Evolutionary conservation across 768 basidiomycete genomes (phyloP).

Genomic region (Pisolithus albus): DNA sequence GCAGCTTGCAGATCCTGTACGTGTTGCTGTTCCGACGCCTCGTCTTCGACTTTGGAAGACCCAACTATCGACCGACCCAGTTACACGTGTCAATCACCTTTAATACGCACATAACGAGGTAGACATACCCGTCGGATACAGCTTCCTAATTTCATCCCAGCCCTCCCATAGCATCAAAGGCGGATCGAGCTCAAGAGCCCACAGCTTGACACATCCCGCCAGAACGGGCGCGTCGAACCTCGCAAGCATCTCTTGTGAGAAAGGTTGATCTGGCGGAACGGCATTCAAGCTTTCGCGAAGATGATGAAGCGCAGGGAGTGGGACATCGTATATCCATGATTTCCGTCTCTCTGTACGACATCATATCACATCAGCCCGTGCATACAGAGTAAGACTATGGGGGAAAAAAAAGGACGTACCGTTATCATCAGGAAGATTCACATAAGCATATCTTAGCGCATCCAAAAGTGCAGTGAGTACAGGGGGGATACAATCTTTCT

Average conservation of each 20-base stretch:
- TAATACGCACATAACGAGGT: not conserved
- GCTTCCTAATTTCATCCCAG: constrained; percentile 83
- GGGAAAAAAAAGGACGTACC: constrained; percentile 36
- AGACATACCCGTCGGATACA: constrained; percentile 66
- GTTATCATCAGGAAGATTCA: constrained; percentile 50
- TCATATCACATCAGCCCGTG: constrained; percentile 1
- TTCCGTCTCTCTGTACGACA: constrained; percentile 64
- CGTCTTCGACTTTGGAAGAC: constrained; percentile 46
- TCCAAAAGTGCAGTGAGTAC: constrained; percentile 63
- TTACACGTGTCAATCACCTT: not conserved
- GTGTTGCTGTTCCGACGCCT: constrained; percentile 49
- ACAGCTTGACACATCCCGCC: constrained; percentile 80
- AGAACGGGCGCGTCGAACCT: constrained; percentile 84
- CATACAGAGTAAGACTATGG: too few relatives aligned
- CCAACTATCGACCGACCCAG: constrained; percentile 39
- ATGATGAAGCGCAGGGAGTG: constrained; percentile 74
- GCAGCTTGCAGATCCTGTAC: constrained; percentile 55
- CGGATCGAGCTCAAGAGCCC: constrained; percentile 86
- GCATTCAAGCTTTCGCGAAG: constrained; percentile 81
- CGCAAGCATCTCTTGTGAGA: constrained; percentile 49
- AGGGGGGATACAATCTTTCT: constrained; percentile 62
- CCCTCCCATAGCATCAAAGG: constrained; percentile 81
- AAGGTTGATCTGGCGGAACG: constrained; percentile 43
- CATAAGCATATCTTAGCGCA: constrained; percentile 59
- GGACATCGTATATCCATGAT: constrained; percentile 93